phyloP scores from a whole-genome alignment of 495 filamentous ascomycete species.

The Hyaloscypha finlandica region DNA sequence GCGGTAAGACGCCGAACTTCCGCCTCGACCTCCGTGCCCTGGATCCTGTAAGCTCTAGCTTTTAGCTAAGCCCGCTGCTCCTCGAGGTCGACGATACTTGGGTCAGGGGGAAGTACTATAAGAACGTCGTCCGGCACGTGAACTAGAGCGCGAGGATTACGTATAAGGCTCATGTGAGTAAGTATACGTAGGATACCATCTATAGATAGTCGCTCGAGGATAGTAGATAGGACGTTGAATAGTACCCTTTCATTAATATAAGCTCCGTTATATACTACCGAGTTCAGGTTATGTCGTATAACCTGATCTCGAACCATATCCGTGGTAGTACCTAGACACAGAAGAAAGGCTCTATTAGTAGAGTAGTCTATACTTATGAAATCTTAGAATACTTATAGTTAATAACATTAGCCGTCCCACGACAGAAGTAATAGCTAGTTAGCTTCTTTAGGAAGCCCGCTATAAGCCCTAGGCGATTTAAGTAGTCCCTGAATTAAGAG shows the following conservation, averaged over 20 bases:
- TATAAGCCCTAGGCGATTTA: slow-evolving; percentile 14
- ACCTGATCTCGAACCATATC: slow-evolving; percentile 34
- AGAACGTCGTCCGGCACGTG: slow-evolving; percentile 32
- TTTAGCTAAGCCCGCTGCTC: slow-evolving; percentile 31
- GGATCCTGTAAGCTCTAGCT: slow-evolving; percentile 20
- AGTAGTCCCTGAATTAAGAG: slow-evolving; percentile 12
- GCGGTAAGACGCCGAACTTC: slow-evolving; percentile 19
- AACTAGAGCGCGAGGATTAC: slow-evolving; percentile 30
- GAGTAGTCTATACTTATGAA: slow-evolving; percentile 9
- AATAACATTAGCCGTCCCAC: slow-evolving; percentile 17
- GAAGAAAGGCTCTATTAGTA: slow-evolving; percentile 24
- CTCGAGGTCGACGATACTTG: slow-evolving; percentile 30
- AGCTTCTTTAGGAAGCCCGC: slow-evolving; percentile 15
- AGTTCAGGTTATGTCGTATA: slow-evolving; percentile 33
- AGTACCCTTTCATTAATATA: slow-evolving; percentile 27
- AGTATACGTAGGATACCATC: slow-evolving; percentile 24
- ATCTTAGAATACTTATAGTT: slow-evolving; percentile 10
- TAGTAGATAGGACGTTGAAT: slow-evolving; percentile 28
- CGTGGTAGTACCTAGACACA: slow-evolving; percentile 26
- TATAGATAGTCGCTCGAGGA: slow-evolving; percentile 24
- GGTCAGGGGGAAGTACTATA: slow-evolving; percentile 25
- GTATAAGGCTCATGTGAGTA: slow-evolving; percentile 32
- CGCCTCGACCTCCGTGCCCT: slow-evolving; percentile 14
- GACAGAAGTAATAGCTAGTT: slow-evolving; percentile 16
- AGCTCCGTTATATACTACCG: slow-evolving; percentile 25